Evolutionary conservation across 192 early-diverging fungal species (phyloP), one percentile per base, ranked within the genome.

Genomic region (Podila horticola): DNA sequence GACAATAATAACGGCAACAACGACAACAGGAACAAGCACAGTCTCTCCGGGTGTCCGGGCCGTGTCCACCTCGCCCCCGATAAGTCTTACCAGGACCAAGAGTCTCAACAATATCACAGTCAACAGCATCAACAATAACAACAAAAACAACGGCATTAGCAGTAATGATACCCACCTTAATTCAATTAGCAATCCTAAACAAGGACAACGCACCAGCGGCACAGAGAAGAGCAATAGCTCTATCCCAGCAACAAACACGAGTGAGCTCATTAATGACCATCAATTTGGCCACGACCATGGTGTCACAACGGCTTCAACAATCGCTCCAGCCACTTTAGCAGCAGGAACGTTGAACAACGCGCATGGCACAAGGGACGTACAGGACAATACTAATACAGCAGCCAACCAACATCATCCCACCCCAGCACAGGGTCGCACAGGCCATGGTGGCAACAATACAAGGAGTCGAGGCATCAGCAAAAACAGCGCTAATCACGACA

Each of bases 121-220:
- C 64, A 41, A 66, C 45, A 22, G 52, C 49, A 41, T 30, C 30
- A 50, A 28, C 62, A 64, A 28, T 17, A 58, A n/a, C 17, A 72
- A 7, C n/a, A 62, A 61, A 22, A 64, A 13, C 62, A 64, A 0
- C 34, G 33, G 9, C 22, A n/a, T 36, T 20, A 8, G 36, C n/a
- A 36, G 15, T 33, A 51, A 57, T 24, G 22, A n/a, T 17, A 17
- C 34, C 31, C 62, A 72, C 49, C 5, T 38, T 64, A 72, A 62
- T 72, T 26, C 49, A 10, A 52, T 34, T 17, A 36, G 31, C 6
- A 45, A 50, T 28, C 52, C 30, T 33, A 12, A 26, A 33, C 28
- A 12, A 20, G 28, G 20, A 10, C 38, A 20, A 52, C 15, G 12
- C 24, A 17, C 29, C 49, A n/a, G n/a, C 52, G 34, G 58, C 3